Conservation (phyloP, 306 rosid species). For the Casuarina equisetifolia region DNA sequence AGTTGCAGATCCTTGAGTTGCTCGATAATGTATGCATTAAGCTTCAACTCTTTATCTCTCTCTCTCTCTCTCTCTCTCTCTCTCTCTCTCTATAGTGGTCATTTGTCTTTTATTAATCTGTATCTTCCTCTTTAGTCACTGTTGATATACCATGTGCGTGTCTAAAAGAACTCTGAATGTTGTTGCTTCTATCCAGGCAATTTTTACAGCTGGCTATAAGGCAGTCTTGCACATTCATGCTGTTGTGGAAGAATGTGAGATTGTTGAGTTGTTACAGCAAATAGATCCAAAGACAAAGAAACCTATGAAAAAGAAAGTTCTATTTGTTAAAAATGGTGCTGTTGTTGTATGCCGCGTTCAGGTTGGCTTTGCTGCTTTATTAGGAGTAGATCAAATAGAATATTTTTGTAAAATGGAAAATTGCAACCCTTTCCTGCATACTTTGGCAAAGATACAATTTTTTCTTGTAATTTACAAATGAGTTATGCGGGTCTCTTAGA, state of each 20-base stretch:
- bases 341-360: slow-evolving; percentile 77
- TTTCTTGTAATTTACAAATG: background rate
- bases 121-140: background rate
- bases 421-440: background rate
- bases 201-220: slow-evolving; percentile 98
- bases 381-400: background rate
- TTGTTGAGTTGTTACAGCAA: slow-evolving; percentile 84
- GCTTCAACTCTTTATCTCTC: background rate
- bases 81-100: background rate
- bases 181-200: slow-evolving; percentile 57
- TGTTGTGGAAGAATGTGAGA: slow-evolving; percentile 97
- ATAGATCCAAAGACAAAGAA: slow-evolving; percentile 89
- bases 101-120: background rate
- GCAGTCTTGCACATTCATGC: slow-evolving; percentile 94
- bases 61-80: background rate
- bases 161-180: slow-evolving; percentile 11
- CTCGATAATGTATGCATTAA: slow-evolving; percentile 67
- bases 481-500: background rate
- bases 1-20: slow-evolving; percentile 86
- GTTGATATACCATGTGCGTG: slow-evolving; percentile 5
- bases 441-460: background rate
- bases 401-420: background rate
- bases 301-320: slow-evolving; percentile 76
- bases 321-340: slow-evolving; percentile 95
- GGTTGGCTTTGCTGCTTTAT: slow-evolving; percentile 49